A percentile compares a stretch with the other conserved stretches of the same genome.
These are phyloP conservation scores for Ophiocordyceps camponoti-rufipedis DNA, from an alignment of 2,329 filamentous ascomycete species.

Conservation along the genomic window DNA sequence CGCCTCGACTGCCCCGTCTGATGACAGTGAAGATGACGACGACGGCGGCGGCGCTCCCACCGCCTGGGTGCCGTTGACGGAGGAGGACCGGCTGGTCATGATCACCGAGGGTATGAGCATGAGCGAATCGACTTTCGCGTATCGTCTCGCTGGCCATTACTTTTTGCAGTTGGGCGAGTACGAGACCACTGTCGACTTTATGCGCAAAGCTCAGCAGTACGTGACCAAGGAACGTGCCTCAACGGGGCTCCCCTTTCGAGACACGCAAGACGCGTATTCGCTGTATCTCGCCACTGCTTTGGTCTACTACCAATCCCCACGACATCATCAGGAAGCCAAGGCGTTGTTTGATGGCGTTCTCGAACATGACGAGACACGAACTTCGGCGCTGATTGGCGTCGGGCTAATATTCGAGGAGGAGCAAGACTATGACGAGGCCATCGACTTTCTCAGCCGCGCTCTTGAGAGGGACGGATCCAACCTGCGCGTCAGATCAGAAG, in stretches of 20 bases:
- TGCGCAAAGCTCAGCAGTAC: conserved; percentile 53
- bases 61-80: conserved; percentile 39
- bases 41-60: conserved; percentile 30
- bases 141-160: conserved; percentile 67
- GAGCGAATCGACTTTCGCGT: conserved; percentile 58
- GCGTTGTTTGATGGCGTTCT: conserved; percentile 71
- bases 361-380: conserved; percentile 55
- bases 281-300: conserved; percentile 71
- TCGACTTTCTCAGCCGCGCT: conserved; percentile 64
- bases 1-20: conserved; percentile 18
- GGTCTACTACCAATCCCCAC: conserved; percentile 77
- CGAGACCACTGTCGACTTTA: conserved; percentile 60
- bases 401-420: conserved; percentile 89
- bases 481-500: conserved; percentile 63
- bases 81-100: conserved; percentile 64
- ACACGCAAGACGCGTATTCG: conserved; percentile 57
- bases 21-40: conserved; percentile 41
- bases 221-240: conserved; percentile 41
- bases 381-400: conserved; percentile 69
- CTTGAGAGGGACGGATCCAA: conserved; percentile 56
- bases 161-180: conserved; percentile 76
- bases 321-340: conserved; percentile 78
- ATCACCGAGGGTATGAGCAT: conserved; percentile 58
- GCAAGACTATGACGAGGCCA: conserved; percentile 67
- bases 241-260: conserved; percentile 49